A percentile compares a stretch with the other conserved stretches of the same genome.
These are phyloP conservation scores for Cladophialophora bantiana DNA, from an alignment of 2,329 filamentous ascomycete genomes.

Conservation along the genomic window DNA sequence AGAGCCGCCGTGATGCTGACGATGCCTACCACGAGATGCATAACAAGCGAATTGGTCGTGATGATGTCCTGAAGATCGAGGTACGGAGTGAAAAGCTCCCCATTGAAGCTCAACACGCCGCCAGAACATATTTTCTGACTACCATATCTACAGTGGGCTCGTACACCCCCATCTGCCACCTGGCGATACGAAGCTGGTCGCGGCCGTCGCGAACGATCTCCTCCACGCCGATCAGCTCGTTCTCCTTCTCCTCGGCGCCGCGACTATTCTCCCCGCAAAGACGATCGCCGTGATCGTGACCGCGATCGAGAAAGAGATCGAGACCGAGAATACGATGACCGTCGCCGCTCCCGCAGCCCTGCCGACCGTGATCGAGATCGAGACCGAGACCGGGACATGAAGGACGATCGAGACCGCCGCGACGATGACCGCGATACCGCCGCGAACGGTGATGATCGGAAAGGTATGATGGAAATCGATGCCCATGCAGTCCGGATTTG, in stretches of 20 bases:
- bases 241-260: constrained; percentile 65
- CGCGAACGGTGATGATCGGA: constrained; percentile 86
- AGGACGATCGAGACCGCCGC: constrained; percentile 74
- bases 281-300: constrained; percentile 81
- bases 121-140: constrained; percentile 1
- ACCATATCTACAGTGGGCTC: constrained; percentile 76
- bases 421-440: constrained; percentile 76
- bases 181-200: constrained; percentile 91
- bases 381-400: constrained; percentile 66
- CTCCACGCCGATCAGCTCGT: constrained; percentile 76
- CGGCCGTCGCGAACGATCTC: constrained; percentile 70
- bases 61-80: constrained; percentile 97
- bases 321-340: constrained; percentile 57
- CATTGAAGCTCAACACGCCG: not conserved
- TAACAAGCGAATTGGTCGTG: constrained; percentile 95
- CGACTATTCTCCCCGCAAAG: constrained; percentile 87
- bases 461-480: constrained; percentile 66
- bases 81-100: constrained; percentile 59
- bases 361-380: constrained; percentile 56
- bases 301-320: constrained; percentile 70
- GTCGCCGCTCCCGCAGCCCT: constrained; percentile 23
- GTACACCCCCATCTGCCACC: constrained; percentile 94
- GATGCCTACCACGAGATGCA: constrained; percentile 99
- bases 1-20: constrained; percentile 96
- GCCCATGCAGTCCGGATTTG: constrained; percentile 30